Percentiles rank a stretch among this genome's conserved stretches.
phyloP scores from a whole-genome alignment of 2,329 filamentous ascomycete genomes.

The Paecilomyces fulvus region DNA sequence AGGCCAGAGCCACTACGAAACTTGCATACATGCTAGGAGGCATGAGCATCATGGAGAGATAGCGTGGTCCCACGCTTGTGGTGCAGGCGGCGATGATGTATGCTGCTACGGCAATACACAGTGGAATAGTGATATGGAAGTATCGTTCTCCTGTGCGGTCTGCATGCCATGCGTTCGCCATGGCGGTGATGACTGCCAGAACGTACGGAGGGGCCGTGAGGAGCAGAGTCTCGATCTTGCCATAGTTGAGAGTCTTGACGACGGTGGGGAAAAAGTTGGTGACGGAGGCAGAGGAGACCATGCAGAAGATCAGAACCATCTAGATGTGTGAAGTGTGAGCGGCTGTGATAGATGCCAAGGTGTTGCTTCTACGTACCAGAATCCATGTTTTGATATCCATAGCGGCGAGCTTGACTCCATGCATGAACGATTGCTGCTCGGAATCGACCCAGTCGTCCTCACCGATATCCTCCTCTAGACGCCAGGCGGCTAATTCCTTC shows the following conservation, averaged over 20 bases:
- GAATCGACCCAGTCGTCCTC: slow-evolving; percentile 54
- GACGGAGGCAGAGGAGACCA: slow-evolving; percentile 50
- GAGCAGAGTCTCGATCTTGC: slow-evolving; percentile 50
- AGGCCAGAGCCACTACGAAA: slow-evolving; percentile 61
- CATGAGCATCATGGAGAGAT: slow-evolving; percentile 67
- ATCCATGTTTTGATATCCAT: slow-evolving; percentile 54
- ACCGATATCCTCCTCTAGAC: slow-evolving; percentile 56
- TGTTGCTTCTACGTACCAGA: slow-evolving; percentile 33
- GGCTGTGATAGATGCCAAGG: not conserved
- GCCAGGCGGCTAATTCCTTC: slow-evolving; percentile 49
- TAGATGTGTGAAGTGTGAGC: slow-evolving; percentile 13
- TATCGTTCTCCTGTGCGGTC: slow-evolving; percentile 64
- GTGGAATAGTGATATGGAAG: slow-evolving; percentile 56
- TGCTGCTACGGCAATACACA: slow-evolving; percentile 52
- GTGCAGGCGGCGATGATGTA: slow-evolving; percentile 63
- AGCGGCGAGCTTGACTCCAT: slow-evolving; percentile 50
- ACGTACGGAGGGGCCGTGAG: slow-evolving; percentile 58
- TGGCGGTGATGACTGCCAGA: slow-evolving; percentile 52
- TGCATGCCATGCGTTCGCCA: slow-evolving; percentile 60
- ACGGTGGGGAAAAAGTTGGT: slow-evolving; percentile 66
- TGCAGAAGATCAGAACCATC: slow-evolving; percentile 51
- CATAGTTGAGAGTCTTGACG: slow-evolving; percentile 59
- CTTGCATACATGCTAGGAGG: slow-evolving; percentile 54
- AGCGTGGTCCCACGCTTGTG: slow-evolving; percentile 51
- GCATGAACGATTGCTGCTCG: slow-evolving; percentile 41